phyloP scores from a whole-genome alignment of 129 eudicot genomes.

The Flaveria robusta region DNA sequence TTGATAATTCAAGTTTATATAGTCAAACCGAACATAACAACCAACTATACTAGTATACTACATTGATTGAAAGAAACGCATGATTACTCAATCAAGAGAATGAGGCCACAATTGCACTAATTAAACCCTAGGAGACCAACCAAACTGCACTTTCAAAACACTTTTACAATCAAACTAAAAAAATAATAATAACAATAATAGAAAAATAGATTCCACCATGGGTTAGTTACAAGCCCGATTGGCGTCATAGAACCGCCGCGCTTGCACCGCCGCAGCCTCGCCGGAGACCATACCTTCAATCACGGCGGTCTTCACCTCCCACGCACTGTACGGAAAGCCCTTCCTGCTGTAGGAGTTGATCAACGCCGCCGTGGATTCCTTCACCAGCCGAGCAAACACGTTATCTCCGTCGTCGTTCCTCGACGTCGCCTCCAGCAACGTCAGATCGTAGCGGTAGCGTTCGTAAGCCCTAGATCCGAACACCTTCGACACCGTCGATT shows the following conservation, averaged over 20 bases:
- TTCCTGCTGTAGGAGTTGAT: conserved; percentile 72
- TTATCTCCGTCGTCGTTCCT: conserved; percentile 66
- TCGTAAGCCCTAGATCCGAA: conserved; percentile 81
- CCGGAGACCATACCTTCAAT: conserved; percentile 68
- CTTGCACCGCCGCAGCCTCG: conserved; percentile 56
- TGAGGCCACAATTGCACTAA: background rate
- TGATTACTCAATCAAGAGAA: background rate
- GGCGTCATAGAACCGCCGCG: conserved; percentile 65
- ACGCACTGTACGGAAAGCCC: conserved; percentile 69
- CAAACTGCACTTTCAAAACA: background rate
- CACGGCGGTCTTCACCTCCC: conserved; percentile 83
- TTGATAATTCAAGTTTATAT: background rate
- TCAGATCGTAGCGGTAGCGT: conserved; percentile 74
- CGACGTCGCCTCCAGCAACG: conserved; percentile 71
- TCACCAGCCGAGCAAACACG: conserved; percentile 60
- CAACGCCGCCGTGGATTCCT: conserved; percentile 85
- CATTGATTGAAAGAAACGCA: background rate
- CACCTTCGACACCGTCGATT: conserved; percentile 72
- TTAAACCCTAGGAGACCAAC: background rate
- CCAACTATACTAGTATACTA: background rate
- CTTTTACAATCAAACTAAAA: background rate
- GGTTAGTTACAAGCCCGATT: conserved; percentile 59
- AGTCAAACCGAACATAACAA: background rate
- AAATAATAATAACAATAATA: too few relatives aligned
- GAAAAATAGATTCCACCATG: background rate